Evolutionary conservation across 2,329 filamentous ascomycete genomes (phyloP).

Genomic region (Blumeria hordei): DNA sequence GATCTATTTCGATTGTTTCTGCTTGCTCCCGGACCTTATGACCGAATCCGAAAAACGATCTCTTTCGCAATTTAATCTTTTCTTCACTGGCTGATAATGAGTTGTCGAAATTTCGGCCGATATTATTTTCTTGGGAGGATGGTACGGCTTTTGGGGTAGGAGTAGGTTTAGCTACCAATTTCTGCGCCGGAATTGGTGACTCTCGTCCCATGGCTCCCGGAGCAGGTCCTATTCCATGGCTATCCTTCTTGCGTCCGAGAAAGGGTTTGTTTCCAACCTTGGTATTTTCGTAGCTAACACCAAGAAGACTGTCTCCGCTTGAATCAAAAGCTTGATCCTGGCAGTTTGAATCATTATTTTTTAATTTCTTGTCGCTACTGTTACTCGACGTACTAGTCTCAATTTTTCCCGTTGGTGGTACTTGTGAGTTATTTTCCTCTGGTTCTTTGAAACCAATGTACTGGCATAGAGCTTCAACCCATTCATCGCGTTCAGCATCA

Average conservation of each 20-base stretch:
- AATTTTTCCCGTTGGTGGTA: conserved; percentile 17
- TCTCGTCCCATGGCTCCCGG: conserved; percentile 12
- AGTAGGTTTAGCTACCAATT: conserved; percentile 28
- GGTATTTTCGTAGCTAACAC: conserved; percentile 17
- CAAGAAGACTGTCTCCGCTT: conserved; percentile 16
- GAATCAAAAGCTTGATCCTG: conserved; percentile 16
- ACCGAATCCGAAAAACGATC: conserved; percentile 49
- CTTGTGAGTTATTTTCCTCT: conserved; percentile 22
- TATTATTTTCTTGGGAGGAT: conserved; percentile 57
- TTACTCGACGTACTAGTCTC: conserved; percentile 17
- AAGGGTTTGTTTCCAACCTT: conserved; percentile 15
- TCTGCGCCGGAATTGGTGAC: conserved; percentile 1
- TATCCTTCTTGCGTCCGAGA: conserved; percentile 12
- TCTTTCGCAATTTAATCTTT: conserved; percentile 54
- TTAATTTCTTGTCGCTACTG: conserved; percentile 16
- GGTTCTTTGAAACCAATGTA: conserved; percentile 57
- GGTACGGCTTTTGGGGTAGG: conserved; percentile 69
- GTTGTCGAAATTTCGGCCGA: conserved; percentile 61
- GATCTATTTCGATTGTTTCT: conserved; percentile 32
- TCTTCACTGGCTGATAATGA: conserved; percentile 35
- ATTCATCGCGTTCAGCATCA: conserved; percentile 73
- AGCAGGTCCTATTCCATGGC: conserved; percentile 12
- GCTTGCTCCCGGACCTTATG: conserved; percentile 32
- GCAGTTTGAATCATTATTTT: conserved; percentile 20
- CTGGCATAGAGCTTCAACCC: conserved; percentile 73